Percentiles rank a stretch among this genome's conserved stretches.
Evolutionary conservation across 2,329 filamentous ascomycete genomes (phyloP).

Genomic region (Teratosphaeria gauchensis): DNA sequence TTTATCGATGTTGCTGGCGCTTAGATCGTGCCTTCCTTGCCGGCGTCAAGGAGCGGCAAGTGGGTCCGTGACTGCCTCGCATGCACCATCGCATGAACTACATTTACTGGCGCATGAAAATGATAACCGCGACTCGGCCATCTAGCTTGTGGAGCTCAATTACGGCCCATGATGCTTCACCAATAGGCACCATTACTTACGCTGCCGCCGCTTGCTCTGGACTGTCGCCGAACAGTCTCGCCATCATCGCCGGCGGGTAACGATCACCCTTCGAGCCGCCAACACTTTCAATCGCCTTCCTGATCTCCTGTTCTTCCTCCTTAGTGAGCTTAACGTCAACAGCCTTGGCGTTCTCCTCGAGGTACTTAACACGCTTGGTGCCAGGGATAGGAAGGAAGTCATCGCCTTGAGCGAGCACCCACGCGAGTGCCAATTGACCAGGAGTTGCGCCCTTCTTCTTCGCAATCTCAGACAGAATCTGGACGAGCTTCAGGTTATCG

Average conservation of each 20-base stretch:
- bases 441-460: slow-evolving; percentile 21
- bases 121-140: background rate
- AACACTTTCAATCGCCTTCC: slow-evolving; percentile 22
- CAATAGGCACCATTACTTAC: background rate
- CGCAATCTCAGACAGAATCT: slow-evolving; percentile 17
- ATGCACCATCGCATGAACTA: background rate
- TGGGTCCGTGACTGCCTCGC: background rate
- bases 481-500: slow-evolving; percentile 25
- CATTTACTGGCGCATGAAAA: background rate
- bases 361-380: slow-evolving; percentile 20
- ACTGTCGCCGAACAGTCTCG: slow-evolving; percentile 17
- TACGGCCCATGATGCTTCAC: background rate
- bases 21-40: background rate
- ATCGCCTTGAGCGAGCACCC: slow-evolving; percentile 23
- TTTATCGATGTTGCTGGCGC: background rate
- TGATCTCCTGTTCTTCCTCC: slow-evolving; percentile 19
- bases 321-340: slow-evolving; percentile 13
- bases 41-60: background rate
- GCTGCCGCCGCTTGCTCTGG: slow-evolving; percentile 7
- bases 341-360: slow-evolving; percentile 19
- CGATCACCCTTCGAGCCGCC: slow-evolving; percentile 19
- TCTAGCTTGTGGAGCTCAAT: background rate
- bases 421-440: slow-evolving; percentile 23
- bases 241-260: slow-evolving; percentile 21
- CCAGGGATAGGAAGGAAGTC: slow-evolving; percentile 17